Conservation (phyloP, 371 early-diverging fungal genomes). For the Actinomortierella wolfii region DNA sequence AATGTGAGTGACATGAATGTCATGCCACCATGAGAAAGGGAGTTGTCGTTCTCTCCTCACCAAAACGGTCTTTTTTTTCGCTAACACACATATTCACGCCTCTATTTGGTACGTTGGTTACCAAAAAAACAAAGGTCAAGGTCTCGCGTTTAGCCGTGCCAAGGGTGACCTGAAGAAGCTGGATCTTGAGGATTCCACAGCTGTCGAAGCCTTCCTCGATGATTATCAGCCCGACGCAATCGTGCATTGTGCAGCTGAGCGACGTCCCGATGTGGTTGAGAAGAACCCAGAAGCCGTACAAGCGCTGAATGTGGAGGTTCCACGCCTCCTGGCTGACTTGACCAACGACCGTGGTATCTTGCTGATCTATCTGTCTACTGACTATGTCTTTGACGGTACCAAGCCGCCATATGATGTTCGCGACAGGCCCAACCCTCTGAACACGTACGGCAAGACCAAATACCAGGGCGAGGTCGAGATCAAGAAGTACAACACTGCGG, state of each 20-base stretch:
- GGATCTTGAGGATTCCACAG: constrained; percentile 65
- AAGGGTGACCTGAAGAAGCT: constrained; percentile 64
- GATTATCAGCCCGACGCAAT: constrained; percentile 68
- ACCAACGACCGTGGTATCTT: constrained; percentile 54
- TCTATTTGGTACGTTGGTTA: not conserved
- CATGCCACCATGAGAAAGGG: not conserved
- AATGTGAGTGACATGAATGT: constrained; percentile 47
- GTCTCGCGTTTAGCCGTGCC: constrained; percentile 73
- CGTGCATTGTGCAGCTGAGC: constrained; percentile 88
- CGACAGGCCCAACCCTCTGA: constrained; percentile 76
- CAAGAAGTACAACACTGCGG: constrained; percentile 53
- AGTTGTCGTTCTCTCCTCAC: too few species aligned
- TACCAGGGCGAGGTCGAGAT: constrained; percentile 76
- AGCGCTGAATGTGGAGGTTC: constrained; percentile 72
- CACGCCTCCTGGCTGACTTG: constrained; percentile 60
- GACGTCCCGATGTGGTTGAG: constrained; percentile 85
- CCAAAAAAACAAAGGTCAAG: constrained; percentile 71
- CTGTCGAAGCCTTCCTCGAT: constrained; percentile 59
- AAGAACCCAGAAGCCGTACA: constrained; percentile 60
- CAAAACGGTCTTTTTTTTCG: too few species aligned
- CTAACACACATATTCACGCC: too few species aligned
- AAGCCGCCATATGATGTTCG: constrained; percentile 76
- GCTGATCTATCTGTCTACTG: constrained; percentile 87
- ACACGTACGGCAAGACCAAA: constrained; percentile 82
- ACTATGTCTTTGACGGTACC: constrained; percentile 91